These are phyloP conservation scores for Russula sp. DNA, from an alignment of 768 basidiomycete species.

Conservation along the genomic window DNA sequence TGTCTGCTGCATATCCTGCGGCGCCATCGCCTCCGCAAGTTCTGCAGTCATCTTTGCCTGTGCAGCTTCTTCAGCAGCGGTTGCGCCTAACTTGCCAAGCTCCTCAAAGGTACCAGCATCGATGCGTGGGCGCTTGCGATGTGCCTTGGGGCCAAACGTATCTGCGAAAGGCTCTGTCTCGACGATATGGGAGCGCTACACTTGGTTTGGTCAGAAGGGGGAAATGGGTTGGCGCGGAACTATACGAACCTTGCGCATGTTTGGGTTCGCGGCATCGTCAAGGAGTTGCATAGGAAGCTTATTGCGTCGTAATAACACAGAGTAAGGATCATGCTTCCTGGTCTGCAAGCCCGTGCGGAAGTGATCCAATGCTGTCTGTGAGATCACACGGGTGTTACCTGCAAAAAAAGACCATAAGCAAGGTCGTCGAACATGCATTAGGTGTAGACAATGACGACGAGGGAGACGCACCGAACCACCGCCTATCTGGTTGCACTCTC, in stretches of 20 bases:
- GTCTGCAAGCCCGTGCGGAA: constrained; percentile 83
- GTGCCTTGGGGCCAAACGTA: constrained; percentile 94
- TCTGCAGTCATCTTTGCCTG: constrained; percentile 35
- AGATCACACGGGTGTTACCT: constrained; percentile 99
- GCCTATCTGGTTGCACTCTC: constrained; percentile 86
- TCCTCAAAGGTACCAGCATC: constrained; percentile 92
- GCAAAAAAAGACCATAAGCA: neutral
- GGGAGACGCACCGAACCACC: constrained; percentile 85
- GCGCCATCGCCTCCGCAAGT: constrained; percentile 38
- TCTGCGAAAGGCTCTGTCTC: constrained; percentile 93
- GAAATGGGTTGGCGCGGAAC: neutral
- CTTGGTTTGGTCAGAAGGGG: neutral
- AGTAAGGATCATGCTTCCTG: constrained; percentile 92
- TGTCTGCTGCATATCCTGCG: constrained; percentile 42
- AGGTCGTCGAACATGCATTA: neutral
- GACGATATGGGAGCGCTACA: constrained; percentile 82
- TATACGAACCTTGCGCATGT: constrained; percentile 57
- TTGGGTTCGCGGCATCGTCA: constrained; percentile 81
- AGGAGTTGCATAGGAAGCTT: constrained; percentile 96
- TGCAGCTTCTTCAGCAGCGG: constrained; percentile 48
- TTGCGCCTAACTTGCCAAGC: constrained; percentile 57
- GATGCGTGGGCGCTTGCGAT: constrained; percentile 81
- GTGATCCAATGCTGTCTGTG: constrained; percentile 92
- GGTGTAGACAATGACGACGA: neutral
- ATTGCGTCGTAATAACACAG: constrained; percentile 86